Conservation (phyloP, 1,139 yeast genomes). For the Ashbya aceris region DNA sequence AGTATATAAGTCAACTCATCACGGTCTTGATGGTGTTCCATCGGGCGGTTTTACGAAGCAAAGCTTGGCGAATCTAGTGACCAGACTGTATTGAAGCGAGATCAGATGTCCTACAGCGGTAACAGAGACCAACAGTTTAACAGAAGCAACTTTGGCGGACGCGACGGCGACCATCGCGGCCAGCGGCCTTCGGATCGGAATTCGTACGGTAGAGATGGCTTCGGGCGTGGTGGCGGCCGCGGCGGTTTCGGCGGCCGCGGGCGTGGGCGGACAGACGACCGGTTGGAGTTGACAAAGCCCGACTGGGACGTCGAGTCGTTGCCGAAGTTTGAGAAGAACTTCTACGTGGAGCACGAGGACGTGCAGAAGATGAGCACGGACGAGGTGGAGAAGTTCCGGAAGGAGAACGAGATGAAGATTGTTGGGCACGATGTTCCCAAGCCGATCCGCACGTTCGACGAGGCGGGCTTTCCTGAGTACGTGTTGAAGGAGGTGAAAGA, state of each 20-base stretch:
- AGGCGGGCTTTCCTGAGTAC: constrained; percentile 94
- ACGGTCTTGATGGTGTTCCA: too few species aligned
- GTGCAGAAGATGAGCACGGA: constrained; percentile 67
- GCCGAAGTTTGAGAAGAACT: constrained; percentile 92
- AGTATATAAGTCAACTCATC: too few species aligned
- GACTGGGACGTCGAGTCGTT: constrained; percentile 69
- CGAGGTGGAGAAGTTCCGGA: constrained; percentile 70
- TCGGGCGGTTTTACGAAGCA: too few species aligned
- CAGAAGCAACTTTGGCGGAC: constrained; percentile 25
- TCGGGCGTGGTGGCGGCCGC: constrained; percentile 28
- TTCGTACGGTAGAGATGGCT: constrained; percentile 31
- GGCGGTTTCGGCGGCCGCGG: constrained; percentile 37
- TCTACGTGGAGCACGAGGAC: constrained; percentile 74
- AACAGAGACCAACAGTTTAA: constrained; percentile 30
- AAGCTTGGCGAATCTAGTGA: too few species aligned
- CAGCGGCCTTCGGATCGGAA: constrained; percentile 34
- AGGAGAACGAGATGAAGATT: constrained; percentile 76
- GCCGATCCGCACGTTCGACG: constrained; percentile 88
- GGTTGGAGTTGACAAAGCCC: constrained; percentile 48
- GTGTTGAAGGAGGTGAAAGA: constrained; percentile 82
- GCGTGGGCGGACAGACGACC: constrained; percentile 29
- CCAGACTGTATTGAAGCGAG: too few species aligned
- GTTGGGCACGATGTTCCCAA: constrained; percentile 82
- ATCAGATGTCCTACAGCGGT: constrained; percentile 18
- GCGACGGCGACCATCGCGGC: constrained; percentile 35